Percentiles rank a stretch among this genome's conserved stretches.
These are phyloP conservation scores for Aristolochia fimbriata DNA, from an alignment of 164 flowering plant genomes.

Conservation along the genomic window DNA sequence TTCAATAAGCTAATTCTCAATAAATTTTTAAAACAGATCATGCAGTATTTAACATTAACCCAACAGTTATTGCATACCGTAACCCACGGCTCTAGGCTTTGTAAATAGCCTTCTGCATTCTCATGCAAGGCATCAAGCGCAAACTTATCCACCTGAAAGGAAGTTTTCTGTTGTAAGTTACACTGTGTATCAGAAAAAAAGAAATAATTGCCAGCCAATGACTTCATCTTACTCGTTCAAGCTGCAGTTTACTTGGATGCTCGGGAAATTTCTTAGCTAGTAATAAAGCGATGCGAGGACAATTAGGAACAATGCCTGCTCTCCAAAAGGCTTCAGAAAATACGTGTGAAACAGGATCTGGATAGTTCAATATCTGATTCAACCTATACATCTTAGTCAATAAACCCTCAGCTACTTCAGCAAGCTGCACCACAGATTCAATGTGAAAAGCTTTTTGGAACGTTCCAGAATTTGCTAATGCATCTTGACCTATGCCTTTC, in stretches of 20 bases:
- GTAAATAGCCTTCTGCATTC: conserved; percentile 65
- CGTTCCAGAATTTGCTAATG: conserved; percentile 32
- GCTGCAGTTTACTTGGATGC: conserved; percentile 75
- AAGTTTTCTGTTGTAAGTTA: background rate
- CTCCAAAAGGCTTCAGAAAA: conserved; percentile 88
- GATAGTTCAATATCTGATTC: conserved; percentile 73
- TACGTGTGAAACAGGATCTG: conserved; percentile 54
- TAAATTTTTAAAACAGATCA: background rate
- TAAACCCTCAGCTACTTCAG: conserved; percentile 76
- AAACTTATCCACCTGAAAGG: conserved; percentile 68
- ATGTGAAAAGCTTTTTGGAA: conserved; percentile 61
- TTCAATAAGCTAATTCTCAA: background rate
- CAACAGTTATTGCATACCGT: conserved; percentile 34
- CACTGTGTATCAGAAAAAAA: background rate
- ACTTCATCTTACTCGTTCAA: conserved; percentile 59
- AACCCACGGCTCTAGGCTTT: conserved; percentile 90
- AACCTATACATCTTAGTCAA: conserved; percentile 87
- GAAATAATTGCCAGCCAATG: background rate
- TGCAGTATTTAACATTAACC: background rate
- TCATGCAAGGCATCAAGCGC: conserved; percentile 72
- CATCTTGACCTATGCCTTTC: conserved; percentile 32
- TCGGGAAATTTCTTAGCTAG: conserved; percentile 90
- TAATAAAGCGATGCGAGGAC: conserved; percentile 61
- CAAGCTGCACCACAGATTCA: conserved; percentile 72
- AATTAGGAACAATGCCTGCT: conserved; percentile 75